Percentiles rank a stretch among this genome's conserved stretches.
These are phyloP conservation scores for Capronia americana DNA, from an alignment of 2,329 filamentous ascomycete species.

Conservation along the genomic window DNA sequence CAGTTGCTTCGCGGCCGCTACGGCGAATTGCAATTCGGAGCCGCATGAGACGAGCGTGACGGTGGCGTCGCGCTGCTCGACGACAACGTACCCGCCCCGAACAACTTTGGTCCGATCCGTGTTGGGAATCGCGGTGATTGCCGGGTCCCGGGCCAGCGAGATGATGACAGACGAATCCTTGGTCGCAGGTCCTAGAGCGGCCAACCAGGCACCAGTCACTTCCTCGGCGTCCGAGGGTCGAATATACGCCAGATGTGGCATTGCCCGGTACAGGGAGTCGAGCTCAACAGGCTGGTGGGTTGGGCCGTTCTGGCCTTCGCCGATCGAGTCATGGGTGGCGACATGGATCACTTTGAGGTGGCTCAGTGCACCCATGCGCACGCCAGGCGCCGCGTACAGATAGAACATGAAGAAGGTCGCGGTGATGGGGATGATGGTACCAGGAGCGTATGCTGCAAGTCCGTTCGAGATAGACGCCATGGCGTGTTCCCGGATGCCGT, in stretches of 20 bases:
- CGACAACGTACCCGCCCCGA: constrained; percentile 50
- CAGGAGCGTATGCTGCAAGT: constrained; percentile 64
- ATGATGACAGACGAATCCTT: constrained; percentile 46
- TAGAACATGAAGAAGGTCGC: constrained; percentile 69
- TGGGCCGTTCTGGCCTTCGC: constrained; percentile 64
- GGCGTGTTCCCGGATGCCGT: constrained; percentile 67
- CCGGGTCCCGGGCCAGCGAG: constrained; percentile 41
- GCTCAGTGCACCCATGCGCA: constrained; percentile 64
- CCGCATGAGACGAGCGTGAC: constrained; percentile 57
- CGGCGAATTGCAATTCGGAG: constrained; percentile 54
- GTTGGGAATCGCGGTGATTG: background rate
- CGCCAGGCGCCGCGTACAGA: constrained; percentile 56
- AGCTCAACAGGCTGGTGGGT: constrained; percentile 67
- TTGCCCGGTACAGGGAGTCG: constrained; percentile 61
- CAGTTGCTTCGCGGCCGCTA: constrained; percentile 50
- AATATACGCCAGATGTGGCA: constrained; percentile 66
- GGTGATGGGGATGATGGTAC: constrained; percentile 55
- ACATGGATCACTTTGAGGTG: constrained; percentile 61
- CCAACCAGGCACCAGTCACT: constrained; percentile 60
- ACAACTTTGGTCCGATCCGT: constrained; percentile 45
- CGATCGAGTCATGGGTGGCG: constrained; percentile 66
- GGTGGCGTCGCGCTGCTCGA: constrained; percentile 41
- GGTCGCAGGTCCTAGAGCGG: constrained; percentile 49
- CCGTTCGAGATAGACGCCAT: constrained; percentile 83
- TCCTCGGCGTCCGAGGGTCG: constrained; percentile 64